A percentile compares a stretch with the other conserved stretches of the same genome.
Evolutionary conservation across 176 grass and related monocot genomes (phyloP).

Genomic region (Pharus latifolius): DNA sequence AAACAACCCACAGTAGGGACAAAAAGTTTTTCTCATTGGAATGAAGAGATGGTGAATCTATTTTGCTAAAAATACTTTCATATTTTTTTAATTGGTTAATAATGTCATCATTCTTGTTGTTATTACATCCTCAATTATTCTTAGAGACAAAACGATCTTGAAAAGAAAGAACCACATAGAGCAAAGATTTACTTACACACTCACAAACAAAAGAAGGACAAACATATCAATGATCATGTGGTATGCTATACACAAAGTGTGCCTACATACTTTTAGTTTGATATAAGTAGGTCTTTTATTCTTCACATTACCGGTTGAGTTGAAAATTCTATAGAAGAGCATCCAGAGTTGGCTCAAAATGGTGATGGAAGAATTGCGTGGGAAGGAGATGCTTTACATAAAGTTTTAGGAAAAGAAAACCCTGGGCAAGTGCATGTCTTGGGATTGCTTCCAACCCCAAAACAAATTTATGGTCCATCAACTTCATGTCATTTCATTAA

Average conservation of each 20-base stretch:
- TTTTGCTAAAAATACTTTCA: background rate
- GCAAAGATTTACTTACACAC: constrained; percentile 12
- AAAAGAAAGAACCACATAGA: constrained; percentile 8
- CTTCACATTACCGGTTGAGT: background rate
- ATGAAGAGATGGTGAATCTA: background rate
- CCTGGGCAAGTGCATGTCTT: background rate
- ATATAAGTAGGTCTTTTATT: background rate
- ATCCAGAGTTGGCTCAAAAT: background rate
- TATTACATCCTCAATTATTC: background rate
- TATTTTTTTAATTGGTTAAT: background rate
- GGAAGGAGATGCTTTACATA: constrained; percentile 12
- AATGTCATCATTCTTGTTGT: background rate
- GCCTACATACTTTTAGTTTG: background rate
- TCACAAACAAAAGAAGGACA: background rate
- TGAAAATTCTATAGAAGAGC: background rate
- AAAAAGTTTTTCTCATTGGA: constrained; percentile 20
- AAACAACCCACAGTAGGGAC: constrained; percentile 6
- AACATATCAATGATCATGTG: background rate
- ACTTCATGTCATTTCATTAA: background rate
- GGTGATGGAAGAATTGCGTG: background rate
- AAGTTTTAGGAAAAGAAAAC: constrained; percentile 16
- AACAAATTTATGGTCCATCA: background rate
- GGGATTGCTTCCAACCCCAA: constrained; percentile 4
- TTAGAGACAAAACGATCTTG: constrained; percentile 7
- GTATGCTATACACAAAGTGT: background rate